Conservation (phyloP, 371 early-diverging fungal species). For the Nematocida ironsii region DNA sequence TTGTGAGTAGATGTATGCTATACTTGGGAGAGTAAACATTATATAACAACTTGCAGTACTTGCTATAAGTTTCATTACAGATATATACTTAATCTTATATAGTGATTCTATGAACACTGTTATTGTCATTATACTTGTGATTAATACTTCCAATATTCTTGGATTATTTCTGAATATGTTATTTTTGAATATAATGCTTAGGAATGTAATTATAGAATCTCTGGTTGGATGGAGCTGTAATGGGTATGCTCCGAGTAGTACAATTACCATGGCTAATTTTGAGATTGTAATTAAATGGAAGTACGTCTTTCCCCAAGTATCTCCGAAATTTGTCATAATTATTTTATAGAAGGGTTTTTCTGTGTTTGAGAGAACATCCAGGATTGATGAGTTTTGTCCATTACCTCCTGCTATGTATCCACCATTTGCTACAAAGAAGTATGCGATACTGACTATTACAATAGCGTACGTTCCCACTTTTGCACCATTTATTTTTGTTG, state of each 20-base stretch:
- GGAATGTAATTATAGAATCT: slow-evolving; percentile 46
- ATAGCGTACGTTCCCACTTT: slow-evolving; percentile 48
- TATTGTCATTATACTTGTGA: slow-evolving; percentile 3
- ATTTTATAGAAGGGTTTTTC: slow-evolving; percentile 32
- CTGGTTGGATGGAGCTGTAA: slow-evolving; percentile 55
- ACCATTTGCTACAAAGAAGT: slow-evolving; percentile 58
- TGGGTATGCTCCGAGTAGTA: slow-evolving; percentile 45
- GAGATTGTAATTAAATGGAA: slow-evolving; percentile 37
- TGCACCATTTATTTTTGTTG: slow-evolving; percentile 46
- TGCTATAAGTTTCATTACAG: slow-evolving; percentile 46
- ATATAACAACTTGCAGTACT: slow-evolving; percentile 48
- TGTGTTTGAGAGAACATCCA: slow-evolving; percentile 47
- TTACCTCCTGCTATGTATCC: slow-evolving; percentile 61
- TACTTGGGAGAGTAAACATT: slow-evolving; percentile 47
- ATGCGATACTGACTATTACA: slow-evolving; percentile 54
- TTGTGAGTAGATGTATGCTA: slow-evolving; percentile 22
- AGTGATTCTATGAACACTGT: slow-evolving; percentile 26
- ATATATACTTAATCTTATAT: slow-evolving; percentile 3
- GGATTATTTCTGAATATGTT: not conserved
- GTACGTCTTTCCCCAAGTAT: slow-evolving; percentile 4
- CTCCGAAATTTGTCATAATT: slow-evolving; percentile 13
- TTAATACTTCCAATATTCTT: slow-evolving; percentile 21
- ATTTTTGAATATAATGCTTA: not conserved
- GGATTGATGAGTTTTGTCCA: slow-evolving; percentile 40
- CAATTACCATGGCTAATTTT: slow-evolving; percentile 45